These are phyloP conservation scores for Mycosphaerella arachidis DNA, from an alignment of 2,329 filamentous ascomycete species.

Conservation along the genomic window DNA sequence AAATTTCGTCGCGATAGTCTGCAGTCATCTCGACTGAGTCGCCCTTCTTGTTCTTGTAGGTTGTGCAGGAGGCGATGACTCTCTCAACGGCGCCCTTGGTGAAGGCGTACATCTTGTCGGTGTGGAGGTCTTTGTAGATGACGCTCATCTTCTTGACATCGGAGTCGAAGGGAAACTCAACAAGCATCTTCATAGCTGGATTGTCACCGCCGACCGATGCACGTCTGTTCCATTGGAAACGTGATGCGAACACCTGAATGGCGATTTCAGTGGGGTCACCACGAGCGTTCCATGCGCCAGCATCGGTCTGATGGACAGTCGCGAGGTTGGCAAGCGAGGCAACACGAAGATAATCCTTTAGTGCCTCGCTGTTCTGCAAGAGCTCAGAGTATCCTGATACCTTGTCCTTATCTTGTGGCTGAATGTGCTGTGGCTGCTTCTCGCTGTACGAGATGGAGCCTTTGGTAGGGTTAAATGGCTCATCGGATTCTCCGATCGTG, in stretches of 20 bases:
- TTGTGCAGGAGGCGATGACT: conserved; percentile 59
- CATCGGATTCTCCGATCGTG: conserved; percentile 53
- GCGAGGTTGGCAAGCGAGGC: conserved; percentile 64
- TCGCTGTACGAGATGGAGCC: conserved; percentile 50
- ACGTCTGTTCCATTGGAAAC: conserved; percentile 47
- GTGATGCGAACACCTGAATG: conserved; percentile 67
- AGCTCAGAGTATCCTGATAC: conserved; percentile 27
- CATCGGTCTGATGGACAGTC: conserved; percentile 53
- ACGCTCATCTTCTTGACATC: conserved; percentile 74
- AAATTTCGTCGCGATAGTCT: conserved; percentile 50
- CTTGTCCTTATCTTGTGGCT: conserved; percentile 15
- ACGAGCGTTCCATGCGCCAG: conserved; percentile 59
- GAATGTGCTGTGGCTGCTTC: conserved; percentile 22
- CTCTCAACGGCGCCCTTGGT: conserved; percentile 68
- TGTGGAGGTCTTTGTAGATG: conserved; percentile 61
- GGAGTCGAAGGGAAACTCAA: conserved; percentile 71
- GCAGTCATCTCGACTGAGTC: conserved; percentile 50
- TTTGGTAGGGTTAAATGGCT: conserved; percentile 58
- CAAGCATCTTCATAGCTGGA: conserved; percentile 52
- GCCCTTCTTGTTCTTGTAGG: conserved; percentile 29
- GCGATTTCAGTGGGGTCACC: conserved; percentile 70
- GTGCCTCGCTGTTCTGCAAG: conserved; percentile 43
- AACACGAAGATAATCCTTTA: conserved; percentile 54
- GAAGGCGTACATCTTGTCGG: conserved; percentile 44
- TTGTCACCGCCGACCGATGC: conserved; percentile 26